A percentile compares a stretch with the other conserved stretches of the same genome.
phyloP scores from a whole-genome alignment of 768 basidiomycete genomes.

The Russula compacta region DNA sequence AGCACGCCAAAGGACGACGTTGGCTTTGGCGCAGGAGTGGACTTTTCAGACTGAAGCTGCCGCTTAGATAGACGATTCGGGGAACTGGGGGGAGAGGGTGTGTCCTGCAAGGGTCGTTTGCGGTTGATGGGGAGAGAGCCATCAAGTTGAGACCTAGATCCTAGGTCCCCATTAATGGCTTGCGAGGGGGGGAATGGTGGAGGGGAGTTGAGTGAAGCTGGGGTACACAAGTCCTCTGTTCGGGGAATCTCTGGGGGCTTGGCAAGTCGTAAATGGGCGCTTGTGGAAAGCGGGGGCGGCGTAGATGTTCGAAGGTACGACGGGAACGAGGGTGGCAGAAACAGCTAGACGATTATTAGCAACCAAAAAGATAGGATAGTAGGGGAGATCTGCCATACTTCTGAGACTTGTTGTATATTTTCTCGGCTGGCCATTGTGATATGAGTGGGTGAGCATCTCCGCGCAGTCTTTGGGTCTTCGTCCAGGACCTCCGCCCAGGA shows the following conservation, averaged over 20 bases:
- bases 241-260: slow-evolving; percentile 12
- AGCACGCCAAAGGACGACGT: background rate
- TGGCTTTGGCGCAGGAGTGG: background rate
- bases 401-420: slow-evolving; percentile 9
- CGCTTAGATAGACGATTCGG: background rate
- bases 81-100: background rate
- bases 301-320: slow-evolving; percentile 16
- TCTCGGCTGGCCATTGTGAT: background rate
- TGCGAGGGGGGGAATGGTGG: slow-evolving; percentile 16
- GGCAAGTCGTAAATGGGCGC: background rate
- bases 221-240: background rate
- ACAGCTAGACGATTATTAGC: background rate
- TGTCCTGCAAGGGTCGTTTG: background rate
- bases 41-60: background rate
- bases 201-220: background rate
- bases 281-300: background rate
- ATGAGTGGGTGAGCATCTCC: background rate
- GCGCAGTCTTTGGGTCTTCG: background rate
- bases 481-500: background rate
- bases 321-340: slow-evolving; percentile 18
- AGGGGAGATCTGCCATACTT: background rate
- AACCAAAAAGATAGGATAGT: background rate
- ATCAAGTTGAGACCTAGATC: background rate
- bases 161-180: background rate
- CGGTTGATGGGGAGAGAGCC: background rate